Evolutionary conservation across 331 rosid genomes (phyloP), one percentile per base, ranked within the genome.

Genomic region (Cydonia oblonga): DNA sequence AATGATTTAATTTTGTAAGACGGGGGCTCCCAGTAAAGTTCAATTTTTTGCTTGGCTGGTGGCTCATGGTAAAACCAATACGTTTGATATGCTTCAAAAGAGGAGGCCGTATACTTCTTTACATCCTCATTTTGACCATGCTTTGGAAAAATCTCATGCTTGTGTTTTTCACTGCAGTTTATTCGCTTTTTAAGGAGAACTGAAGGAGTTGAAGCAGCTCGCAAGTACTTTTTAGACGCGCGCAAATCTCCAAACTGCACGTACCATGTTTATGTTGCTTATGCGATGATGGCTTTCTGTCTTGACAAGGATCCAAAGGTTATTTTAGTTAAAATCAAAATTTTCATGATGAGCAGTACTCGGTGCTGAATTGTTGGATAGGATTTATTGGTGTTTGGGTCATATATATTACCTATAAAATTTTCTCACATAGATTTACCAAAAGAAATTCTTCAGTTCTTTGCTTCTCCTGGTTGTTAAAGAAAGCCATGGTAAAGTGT

Each of bases 131-230:
- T 73, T 72, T 25, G 62, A 66, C 71, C 33, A 40, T 53, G 30
- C 62, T 30, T 73, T 20, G 29, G 53, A 51, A 74, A 73, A 63
- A 24, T 69, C 20, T 81, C 78, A 83, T 66, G 75, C 69, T 71
- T 12, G 60, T 86, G 56, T 78, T 80, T 81, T 86, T 68, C 76
- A 83, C 30, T 81, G 85, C 98, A 93, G 97, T 93, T 86, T 68
- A 89, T 93, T 78, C 96, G 96, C 75, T 93, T 93, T 76, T 84
- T 93, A 54, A 84, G 98, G 78, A 85, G 98, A 79, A 91, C 87
- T 7, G 97, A 89, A 84, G 98, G 98, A 66, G 93, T 93, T 84
- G 98, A 93, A 88, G 93, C 97, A 71, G 97, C 98, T 79, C 90
- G 91, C 76, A 93, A 91, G 76, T 88, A 91, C 82, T 93, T 93